Percentiles rank a stretch among this genome's conserved stretches.
Conservation (phyloP, 768 basidiomycete genomes). For the Lanmaoa pseudosensibilis region DNA sequence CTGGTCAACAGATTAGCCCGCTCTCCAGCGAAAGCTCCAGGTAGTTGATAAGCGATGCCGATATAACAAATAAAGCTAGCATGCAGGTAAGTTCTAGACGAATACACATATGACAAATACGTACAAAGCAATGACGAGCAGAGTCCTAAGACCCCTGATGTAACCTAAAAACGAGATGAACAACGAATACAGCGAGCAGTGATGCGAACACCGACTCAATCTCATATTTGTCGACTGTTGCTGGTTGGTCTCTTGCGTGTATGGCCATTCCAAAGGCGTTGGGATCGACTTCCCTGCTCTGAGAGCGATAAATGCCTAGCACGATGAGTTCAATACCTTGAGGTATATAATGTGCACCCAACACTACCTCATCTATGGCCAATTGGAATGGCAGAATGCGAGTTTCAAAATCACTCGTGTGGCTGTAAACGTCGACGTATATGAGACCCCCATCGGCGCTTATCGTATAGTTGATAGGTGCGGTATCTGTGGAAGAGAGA, state of each 20-base stretch:
- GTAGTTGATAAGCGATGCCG: constrained; percentile 76
- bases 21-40: constrained; percentile 68
- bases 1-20: constrained; percentile 62
- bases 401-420: constrained; percentile 67
- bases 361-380: constrained; percentile 66
- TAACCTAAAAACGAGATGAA: constrained; percentile 45
- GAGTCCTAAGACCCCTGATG: constrained; percentile 56
- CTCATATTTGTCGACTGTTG: constrained; percentile 57
- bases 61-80: constrained; percentile 66
- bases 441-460: constrained; percentile 62
- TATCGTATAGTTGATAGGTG: constrained; percentile 65
- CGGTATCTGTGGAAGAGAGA: constrained; percentile 27
- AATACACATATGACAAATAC: constrained; percentile 18
- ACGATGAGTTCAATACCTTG: not conserved
- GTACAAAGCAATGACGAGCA: constrained; percentile 69
- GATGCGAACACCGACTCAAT: constrained; percentile 44
- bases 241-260: constrained; percentile 63
- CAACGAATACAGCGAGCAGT: not conserved
- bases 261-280: constrained; percentile 73
- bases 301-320: constrained; percentile 70
- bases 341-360: not conserved
- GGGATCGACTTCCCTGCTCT: constrained; percentile 54
- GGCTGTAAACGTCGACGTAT: constrained; percentile 63
- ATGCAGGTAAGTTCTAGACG: not conserved
- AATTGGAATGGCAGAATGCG: constrained; percentile 73